phyloP scores from a whole-genome alignment of 1,284 basidiomycete genomes.

The Irpex rosettiformis region DNA sequence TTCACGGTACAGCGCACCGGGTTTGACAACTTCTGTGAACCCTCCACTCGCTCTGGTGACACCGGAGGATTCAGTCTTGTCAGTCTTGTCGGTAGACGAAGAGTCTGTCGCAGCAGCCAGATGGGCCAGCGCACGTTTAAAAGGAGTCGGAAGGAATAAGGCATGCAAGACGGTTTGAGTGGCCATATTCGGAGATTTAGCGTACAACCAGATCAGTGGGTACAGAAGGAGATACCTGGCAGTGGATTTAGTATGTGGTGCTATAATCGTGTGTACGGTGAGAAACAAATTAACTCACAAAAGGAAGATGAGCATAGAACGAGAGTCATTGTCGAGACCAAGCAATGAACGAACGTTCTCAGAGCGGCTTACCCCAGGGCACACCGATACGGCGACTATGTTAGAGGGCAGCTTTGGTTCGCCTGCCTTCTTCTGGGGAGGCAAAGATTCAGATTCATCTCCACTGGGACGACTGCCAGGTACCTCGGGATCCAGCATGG shows the following conservation, averaged over 20 bases:
- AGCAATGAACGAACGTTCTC: constrained; percentile 62
- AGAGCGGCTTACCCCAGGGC: constrained; percentile 66
- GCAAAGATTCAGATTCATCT: constrained; percentile 4
- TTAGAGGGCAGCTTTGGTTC: constrained; percentile 41
- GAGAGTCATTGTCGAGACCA: constrained; percentile 27
- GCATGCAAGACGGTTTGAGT: constrained; percentile 66
- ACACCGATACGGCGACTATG: constrained; percentile 67
- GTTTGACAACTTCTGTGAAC: constrained; percentile 59
- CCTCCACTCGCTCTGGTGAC: background rate
- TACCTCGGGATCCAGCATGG: constrained; percentile 49
- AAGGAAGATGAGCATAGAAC: constrained; percentile 39
- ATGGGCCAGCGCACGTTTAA: constrained; percentile 43
- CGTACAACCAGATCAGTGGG: constrained; percentile 56
- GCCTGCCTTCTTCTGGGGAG: constrained; percentile 13
- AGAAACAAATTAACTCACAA: constrained; percentile 33
- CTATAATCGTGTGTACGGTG: background rate
- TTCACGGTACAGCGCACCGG: constrained; percentile 72
- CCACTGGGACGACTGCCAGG: constrained; percentile 18
- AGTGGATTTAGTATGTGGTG: background rate
- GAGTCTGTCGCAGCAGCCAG: constrained; percentile 26
- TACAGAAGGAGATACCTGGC: constrained; percentile 60
- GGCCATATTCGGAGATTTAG: constrained; percentile 56
- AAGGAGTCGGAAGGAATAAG: constrained; percentile 72
- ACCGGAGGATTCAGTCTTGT: constrained; percentile 5
- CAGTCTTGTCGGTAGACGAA: constrained; percentile 7